phyloP scores from a whole-genome alignment of 1,284 basidiomycete species.

The Thecaphora thlaspeos region DNA sequence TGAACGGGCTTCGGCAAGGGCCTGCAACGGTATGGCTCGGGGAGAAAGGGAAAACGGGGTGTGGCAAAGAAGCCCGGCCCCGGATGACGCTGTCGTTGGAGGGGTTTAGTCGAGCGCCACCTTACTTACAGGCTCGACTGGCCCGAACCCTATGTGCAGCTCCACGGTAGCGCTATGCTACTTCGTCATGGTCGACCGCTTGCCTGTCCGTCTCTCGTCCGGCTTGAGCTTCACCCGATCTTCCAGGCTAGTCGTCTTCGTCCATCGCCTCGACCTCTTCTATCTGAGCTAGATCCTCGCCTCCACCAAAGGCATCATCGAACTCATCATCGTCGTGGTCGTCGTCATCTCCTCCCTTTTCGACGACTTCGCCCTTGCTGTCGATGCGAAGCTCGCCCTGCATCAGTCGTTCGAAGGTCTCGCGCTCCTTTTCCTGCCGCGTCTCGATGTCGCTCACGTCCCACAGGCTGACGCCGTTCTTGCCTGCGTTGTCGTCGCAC shows the following conservation, averaged over 20 bases:
- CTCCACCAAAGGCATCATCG: slow-evolving; percentile 41
- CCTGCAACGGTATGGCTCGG: too few species aligned
- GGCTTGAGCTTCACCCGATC: too few species aligned
- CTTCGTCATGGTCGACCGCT: too few species aligned
- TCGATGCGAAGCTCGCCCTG: slow-evolving; percentile 31
- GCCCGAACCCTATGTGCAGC: too few species aligned
- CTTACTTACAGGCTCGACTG: too few species aligned
- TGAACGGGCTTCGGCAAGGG: too few species aligned
- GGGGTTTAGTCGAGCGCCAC: too few species aligned
- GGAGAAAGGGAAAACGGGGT: too few species aligned
- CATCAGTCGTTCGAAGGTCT: slow-evolving; percentile 50
- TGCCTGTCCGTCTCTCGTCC: too few species aligned
- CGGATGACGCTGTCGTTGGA: too few species aligned
- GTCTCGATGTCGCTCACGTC: slow-evolving; percentile 79
- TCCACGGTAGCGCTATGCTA: too few species aligned
- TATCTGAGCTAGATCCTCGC: slow-evolving; percentile 21
- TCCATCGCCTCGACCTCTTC: slow-evolving; percentile 13
- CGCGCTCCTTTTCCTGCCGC: slow-evolving; percentile 75
- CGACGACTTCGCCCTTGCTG: slow-evolving; percentile 29
- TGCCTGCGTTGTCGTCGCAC: slow-evolving; percentile 18
- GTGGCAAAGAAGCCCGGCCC: too few species aligned
- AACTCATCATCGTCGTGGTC: slow-evolving; percentile 44
- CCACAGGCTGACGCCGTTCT: slow-evolving; percentile 93
- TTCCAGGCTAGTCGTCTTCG: slow-evolving; percentile 1
- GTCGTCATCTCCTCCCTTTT: slow-evolving; percentile 22